phyloP scores from a whole-genome alignment of 1,139 yeast genomes.

The Meyerozyma smithsonii region DNA sequence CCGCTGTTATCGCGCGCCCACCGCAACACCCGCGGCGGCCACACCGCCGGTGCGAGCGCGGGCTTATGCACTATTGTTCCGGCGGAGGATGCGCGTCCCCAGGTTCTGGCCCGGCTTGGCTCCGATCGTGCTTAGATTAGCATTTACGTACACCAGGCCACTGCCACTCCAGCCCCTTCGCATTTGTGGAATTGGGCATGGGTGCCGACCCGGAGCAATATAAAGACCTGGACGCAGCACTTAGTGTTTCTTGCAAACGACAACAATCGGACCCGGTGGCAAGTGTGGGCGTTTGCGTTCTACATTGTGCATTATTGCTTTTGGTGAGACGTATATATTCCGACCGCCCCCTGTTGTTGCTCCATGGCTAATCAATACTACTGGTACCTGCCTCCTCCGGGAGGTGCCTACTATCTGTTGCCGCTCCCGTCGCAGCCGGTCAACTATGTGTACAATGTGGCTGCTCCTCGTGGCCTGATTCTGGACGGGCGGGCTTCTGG shows the following conservation, averaged over 20 bases:
- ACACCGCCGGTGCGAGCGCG: not conserved
- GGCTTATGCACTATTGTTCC: constrained; percentile 2
- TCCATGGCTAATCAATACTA: not conserved
- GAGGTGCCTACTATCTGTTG: not conserved
- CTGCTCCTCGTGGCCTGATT: not conserved
- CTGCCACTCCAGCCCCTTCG: constrained; percentile 3
- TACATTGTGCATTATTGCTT: no score
- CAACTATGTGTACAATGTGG: constrained; percentile 1
- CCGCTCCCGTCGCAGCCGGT: not conserved
- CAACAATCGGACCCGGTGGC: no score
- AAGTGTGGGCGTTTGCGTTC: no score
- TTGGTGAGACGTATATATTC: no score
- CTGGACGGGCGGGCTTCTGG: not conserved
- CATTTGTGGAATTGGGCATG: not conserved
- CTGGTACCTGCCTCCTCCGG: constrained; percentile 1
- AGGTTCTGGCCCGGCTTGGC: not conserved
- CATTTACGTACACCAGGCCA: constrained; percentile 3
- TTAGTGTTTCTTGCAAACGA: not conserved
- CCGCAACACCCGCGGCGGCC: not conserved
- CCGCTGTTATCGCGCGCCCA: not conserved
- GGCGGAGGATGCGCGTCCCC: not conserved
- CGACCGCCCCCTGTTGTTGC: no score
- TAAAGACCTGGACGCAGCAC: not conserved
- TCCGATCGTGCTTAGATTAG: constrained; percentile 1
- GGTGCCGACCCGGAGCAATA: constrained; percentile 1